These are phyloP conservation scores for Candida fluviatilis DNA, from an alignment of 805 yeast species.

Conservation along the genomic window DNA sequence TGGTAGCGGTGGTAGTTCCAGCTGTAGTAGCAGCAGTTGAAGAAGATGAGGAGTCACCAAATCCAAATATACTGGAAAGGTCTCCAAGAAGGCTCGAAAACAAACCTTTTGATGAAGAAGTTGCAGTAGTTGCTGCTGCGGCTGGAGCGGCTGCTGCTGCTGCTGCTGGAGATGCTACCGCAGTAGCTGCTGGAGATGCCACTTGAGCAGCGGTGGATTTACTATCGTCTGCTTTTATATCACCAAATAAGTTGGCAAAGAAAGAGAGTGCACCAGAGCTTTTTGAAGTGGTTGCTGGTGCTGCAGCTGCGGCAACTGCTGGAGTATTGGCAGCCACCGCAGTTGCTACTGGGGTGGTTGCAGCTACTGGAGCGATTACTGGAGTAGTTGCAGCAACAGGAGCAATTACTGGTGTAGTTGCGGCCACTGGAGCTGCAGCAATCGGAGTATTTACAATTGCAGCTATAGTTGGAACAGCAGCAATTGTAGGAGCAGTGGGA, in stretches of 20 bases:
- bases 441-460: conserved; percentile 7
- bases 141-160: conserved; percentile 15
- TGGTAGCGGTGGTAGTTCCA: not conserved
- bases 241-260: not conserved
- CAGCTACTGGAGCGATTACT: conserved; percentile 6
- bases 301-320: not conserved
- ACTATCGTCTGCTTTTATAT: no score
- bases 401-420: conserved; percentile 25
- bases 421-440: conserved; percentile 17
- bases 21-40: conserved; percentile 19
- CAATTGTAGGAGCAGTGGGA: conserved; percentile 1
- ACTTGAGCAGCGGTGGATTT: no score
- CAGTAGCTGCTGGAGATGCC: not conserved
- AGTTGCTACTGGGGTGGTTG: conserved; percentile 17
- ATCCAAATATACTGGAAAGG: conserved; percentile 2
- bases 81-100: conserved; percentile 6
- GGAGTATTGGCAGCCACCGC: conserved; percentile 10
- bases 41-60: conserved; percentile 15
- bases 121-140: conserved; percentile 2
- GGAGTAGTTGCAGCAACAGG: conserved; percentile 17
- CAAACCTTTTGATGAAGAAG: conserved; percentile 6
- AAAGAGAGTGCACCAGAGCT: conserved; percentile 5
- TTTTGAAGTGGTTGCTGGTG: conserved; percentile 4
- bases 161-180: conserved; percentile 12
- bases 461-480: conserved; percentile 7